phyloP scores from a whole-genome alignment of 2,329 filamentous ascomycete species.

The Diaporthe humulicola region DNA sequence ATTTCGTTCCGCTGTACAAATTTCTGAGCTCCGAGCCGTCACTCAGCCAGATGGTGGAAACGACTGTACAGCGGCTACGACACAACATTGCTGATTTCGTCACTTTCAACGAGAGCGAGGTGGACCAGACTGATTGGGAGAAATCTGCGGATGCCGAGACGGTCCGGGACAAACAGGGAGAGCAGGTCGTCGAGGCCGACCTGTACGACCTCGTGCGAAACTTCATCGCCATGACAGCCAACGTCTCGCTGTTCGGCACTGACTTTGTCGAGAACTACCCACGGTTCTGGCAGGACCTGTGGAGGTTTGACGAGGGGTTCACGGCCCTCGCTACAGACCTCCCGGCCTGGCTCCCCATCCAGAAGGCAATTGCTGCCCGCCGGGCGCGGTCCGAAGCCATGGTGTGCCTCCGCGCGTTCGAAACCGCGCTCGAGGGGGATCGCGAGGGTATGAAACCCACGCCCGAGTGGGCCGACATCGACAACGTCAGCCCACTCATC shows the following conservation, averaged over 20 bases:
- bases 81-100: constrained; percentile 51
- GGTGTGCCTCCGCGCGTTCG: constrained; percentile 49
- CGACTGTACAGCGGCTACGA: constrained; percentile 45
- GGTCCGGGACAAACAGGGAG: constrained; percentile 46
- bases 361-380: constrained; percentile 49
- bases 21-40: constrained; percentile 46
- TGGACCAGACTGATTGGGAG: constrained; percentile 57
- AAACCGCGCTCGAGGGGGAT: constrained; percentile 52
- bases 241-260: constrained; percentile 53
- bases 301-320: constrained; percentile 53
- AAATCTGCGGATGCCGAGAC: constrained; percentile 49
- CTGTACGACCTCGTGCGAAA: constrained; percentile 51
- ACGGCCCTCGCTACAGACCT: constrained; percentile 48
- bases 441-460: constrained; percentile 49
- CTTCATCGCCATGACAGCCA: constrained; percentile 53
- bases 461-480: constrained; percentile 53
- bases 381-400: constrained; percentile 48
- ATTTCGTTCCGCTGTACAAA: constrained; percentile 47
- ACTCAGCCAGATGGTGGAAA: constrained; percentile 43
- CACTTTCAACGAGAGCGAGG: constrained; percentile 53
- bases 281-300: constrained; percentile 54
- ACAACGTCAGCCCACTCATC: constrained; percentile 52
- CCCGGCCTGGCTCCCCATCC: constrained; percentile 51
- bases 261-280: constrained; percentile 57
- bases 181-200: constrained; percentile 50